Percentiles rank a stretch among this genome's conserved stretches.
phyloP scores from a whole-genome alignment of 73 alveolate species.

The Paramecium sexaurelia region DNA sequence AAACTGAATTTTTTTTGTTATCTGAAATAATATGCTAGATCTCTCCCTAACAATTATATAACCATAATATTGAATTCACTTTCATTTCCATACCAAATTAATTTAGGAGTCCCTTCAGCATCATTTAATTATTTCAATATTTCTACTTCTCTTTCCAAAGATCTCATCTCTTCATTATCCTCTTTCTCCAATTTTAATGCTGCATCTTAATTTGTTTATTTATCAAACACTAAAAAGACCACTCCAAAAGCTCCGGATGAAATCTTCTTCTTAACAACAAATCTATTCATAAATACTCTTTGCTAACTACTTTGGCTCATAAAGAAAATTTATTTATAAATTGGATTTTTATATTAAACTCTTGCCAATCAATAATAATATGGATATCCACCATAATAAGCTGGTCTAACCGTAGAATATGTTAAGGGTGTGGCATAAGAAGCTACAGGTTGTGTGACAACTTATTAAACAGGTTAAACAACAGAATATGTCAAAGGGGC shows the following conservation, averaged over 20 bases:
- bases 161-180: conserved; percentile 54
- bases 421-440: conserved; percentile 36
- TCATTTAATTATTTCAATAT: background rate
- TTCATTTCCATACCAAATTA: conserved; percentile 39
- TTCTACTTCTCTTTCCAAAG: conserved; percentile 41
- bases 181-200: conserved; percentile 48
- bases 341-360: background rate
- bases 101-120: conserved; percentile 34
- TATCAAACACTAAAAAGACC: conserved; percentile 22
- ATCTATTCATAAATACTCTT: conserved; percentile 26
- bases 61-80: conserved; percentile 18
- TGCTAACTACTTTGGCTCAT: conserved; percentile 10
- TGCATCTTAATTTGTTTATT: background rate
- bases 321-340: background rate
- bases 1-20: background rate
- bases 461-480: background rate
- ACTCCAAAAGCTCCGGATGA: conserved; percentile 53
- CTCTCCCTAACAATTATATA: conserved; percentile 40
- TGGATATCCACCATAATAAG: conserved; percentile 7
- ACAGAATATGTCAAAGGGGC: background rate
- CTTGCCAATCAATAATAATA: background rate
- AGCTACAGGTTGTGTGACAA: conserved; percentile 2
- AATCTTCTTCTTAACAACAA: background rate
- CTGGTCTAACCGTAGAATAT: conserved; percentile 46
- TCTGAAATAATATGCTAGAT: conserved; percentile 10